Evolutionary conservation across 768 basidiomycete species (phyloP).

Genomic region (Tylopilus felleus): DNA sequence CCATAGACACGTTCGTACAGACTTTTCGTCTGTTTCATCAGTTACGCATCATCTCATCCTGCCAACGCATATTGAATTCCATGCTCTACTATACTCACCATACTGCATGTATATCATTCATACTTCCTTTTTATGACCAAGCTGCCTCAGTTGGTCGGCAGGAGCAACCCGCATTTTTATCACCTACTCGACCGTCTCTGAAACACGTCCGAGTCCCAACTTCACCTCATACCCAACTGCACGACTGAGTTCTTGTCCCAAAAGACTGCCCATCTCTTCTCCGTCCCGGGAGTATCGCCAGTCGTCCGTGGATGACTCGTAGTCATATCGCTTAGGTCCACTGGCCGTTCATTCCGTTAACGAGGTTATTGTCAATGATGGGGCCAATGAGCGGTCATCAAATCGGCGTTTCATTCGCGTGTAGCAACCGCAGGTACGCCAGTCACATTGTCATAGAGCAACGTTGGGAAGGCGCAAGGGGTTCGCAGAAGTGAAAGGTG

Average conservation of each 20-base stretch:
- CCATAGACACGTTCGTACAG: background rate
- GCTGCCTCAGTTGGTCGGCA: background rate
- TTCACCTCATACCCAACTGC: constrained; percentile 36
- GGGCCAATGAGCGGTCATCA: background rate
- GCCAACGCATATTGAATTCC: background rate
- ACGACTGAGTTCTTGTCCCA: constrained; percentile 65
- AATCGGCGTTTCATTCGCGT: constrained; percentile 3
- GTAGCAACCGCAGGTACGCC: background rate
- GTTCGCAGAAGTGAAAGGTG: constrained; percentile 2
- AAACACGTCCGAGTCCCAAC: constrained; percentile 30
- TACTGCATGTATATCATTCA: constrained; percentile 4
- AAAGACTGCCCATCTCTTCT: constrained; percentile 52
- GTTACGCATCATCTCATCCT: background rate
- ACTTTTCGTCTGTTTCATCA: background rate
- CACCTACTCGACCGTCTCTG: constrained; percentile 18
- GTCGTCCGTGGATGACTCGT: constrained; percentile 45
- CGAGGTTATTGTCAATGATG: background rate
- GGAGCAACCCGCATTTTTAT: background rate
- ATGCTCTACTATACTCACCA: background rate
- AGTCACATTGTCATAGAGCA: background rate
- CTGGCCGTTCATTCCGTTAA: constrained; percentile 38
- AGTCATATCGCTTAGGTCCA: constrained; percentile 92
- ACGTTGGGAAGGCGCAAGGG: background rate
- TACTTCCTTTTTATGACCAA: constrained; percentile 1
- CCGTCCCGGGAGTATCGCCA: constrained; percentile 82